Evolutionary conservation across 2,329 filamentous ascomycete species (phyloP).

Genomic region (Diaporthe longicolla): DNA sequence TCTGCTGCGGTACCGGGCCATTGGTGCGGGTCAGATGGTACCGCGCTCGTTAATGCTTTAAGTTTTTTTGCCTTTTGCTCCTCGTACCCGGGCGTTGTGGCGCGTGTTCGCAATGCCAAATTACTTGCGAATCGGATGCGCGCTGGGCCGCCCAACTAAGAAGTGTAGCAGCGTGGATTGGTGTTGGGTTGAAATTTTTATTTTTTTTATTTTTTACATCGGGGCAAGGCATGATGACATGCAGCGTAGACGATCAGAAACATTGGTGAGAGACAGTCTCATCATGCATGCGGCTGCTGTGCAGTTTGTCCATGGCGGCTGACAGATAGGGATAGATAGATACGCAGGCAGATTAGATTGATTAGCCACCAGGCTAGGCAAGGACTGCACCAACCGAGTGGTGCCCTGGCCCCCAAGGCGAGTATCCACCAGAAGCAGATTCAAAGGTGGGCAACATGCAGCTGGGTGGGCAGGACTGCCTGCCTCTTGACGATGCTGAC

Average conservation of each 20-base stretch:
- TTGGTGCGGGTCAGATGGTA: slow-evolving; percentile 25
- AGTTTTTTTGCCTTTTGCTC: background rate
- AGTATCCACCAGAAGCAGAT: background rate
- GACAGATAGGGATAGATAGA: background rate
- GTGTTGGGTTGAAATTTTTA: background rate
- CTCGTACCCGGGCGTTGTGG: background rate
- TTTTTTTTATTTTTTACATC: background rate
- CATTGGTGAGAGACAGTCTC: slow-evolving; percentile 22
- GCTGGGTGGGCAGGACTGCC: slow-evolving; percentile 18
- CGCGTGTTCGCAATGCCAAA: slow-evolving; percentile 7
- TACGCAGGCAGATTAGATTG: slow-evolving; percentile 1
- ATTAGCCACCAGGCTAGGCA: background rate
- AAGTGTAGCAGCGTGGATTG: background rate
- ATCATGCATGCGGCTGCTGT: background rate
- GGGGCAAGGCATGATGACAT: slow-evolving; percentile 6
- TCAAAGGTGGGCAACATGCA: slow-evolving; percentile 4
- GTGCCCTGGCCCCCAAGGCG: background rate
- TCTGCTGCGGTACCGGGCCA: slow-evolving; percentile 17
- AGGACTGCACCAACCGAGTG: slow-evolving; percentile 16
- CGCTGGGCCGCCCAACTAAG: background rate
- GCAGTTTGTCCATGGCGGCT: background rate
- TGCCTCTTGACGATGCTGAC: slow-evolving; percentile 25
- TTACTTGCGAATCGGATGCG: background rate
- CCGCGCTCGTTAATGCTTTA: slow-evolving; percentile 9
- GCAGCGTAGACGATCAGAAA: slow-evolving; percentile 5